Evolutionary conservation across 2,329 filamentous ascomycete species (phyloP).

Genomic region (Byssoonygena ceratinophila): DNA sequence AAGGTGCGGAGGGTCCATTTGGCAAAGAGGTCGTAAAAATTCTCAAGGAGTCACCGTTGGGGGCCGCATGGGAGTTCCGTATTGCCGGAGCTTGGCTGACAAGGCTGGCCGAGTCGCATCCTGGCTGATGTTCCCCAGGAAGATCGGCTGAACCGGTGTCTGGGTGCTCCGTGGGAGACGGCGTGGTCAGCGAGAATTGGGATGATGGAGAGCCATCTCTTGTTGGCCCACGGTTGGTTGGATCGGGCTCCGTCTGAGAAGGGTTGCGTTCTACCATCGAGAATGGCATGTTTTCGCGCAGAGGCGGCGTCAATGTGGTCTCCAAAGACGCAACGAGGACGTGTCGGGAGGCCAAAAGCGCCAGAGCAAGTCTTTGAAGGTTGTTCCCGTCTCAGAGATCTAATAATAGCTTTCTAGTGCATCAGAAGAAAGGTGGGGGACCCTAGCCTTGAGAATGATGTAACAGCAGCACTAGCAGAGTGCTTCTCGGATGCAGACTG

Average conservation of each 20-base stretch:
- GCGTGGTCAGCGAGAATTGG: neutral
- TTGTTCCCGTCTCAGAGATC: slow-evolving; percentile 3
- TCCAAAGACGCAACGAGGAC: neutral
- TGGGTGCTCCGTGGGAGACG: neutral
- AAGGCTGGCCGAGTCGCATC: neutral
- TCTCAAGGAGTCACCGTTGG: neutral
- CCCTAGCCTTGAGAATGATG: neutral
- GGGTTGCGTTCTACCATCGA: slow-evolving; percentile 9
- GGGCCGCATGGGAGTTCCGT: neutral
- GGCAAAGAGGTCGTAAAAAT: neutral
- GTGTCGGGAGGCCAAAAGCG: slow-evolving; percentile 4
- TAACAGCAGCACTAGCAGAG: neutral
- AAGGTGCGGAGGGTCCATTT: neutral
- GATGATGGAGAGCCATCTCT: neutral
- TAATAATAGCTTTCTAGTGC: slow-evolving; percentile 4
- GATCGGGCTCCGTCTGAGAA: slow-evolving; percentile 1
- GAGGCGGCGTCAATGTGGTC: slow-evolving; percentile 1
- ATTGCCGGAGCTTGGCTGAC: neutral
- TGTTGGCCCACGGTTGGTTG: neutral
- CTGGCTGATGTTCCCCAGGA: neutral
- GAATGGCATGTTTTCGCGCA: neutral
- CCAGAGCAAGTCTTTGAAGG: neutral
- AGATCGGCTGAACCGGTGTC: neutral
- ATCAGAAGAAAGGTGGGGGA: neutral
- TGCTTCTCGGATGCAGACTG: neutral